Base-by-base conservation (phyloP, 2,329 filamentous ascomycete genomes). In the Colletotrichum coccodes region DNA sequence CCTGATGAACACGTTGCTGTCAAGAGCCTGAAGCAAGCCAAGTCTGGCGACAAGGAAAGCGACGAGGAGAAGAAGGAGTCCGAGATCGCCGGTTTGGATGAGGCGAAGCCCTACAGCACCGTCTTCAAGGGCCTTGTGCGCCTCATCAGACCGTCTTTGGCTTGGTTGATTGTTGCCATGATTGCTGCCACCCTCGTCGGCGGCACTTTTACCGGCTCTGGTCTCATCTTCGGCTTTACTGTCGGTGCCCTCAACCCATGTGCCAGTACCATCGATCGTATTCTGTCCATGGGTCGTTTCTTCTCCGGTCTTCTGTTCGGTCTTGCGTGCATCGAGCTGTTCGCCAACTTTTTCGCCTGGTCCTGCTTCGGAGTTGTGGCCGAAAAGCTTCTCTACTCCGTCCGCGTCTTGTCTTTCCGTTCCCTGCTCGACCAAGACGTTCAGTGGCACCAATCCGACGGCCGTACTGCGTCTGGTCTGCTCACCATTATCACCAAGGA, bases 241-340 rank as follows among this genome's bases (percentile, higher is more conserved):
- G 83, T 91, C 50, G 85, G 86, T n/a, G 83, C 78, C 44, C 78
- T 91, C 42, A 88, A 83, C 65, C 83, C 85, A 1, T 90, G 87
- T 76, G 82, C 86, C 44, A 78, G 80, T 12, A 77, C 80, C 1
- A 76, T 81, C 2, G 77, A 79, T 5, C 81, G 79, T 12, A 89
- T 90, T 52, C 79, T 82, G 5, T 82, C 80, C 12, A 75, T 78
- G 30, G 88, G 87, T 7, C 77, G 82, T 40, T 84, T 91, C 71
- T 89, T 86, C 42, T 86, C 86, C 0, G 80, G 88, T 4, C 81
- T 91, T 75, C 87, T 89, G 76, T 90, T 91, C 74, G 83, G 90
- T 72, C 81, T 91, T 4, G 89, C 87, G 2, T 81, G 86, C 40
- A 81, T 90, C 26, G 88, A 89, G 69, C 85, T 91, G 73, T 82